These are phyloP conservation scores for Picochlorum costavermella DNA, from an alignment of 139 green algal species.

Conservation along the genomic window DNA sequence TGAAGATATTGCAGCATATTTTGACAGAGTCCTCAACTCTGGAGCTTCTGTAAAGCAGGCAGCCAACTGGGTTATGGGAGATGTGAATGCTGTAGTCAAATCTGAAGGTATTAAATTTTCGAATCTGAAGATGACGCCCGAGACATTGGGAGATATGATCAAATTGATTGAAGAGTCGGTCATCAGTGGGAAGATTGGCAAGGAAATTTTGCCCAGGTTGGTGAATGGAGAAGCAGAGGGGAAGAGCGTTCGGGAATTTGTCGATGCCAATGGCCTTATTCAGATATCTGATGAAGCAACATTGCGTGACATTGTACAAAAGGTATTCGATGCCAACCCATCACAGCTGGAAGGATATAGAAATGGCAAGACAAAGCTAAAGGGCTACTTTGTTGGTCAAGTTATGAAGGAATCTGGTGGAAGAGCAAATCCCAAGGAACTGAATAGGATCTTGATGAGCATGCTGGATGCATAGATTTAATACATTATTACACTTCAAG, in stretches of 20 bases:
- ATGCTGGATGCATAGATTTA: conserved; percentile 30
- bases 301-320: conserved; percentile 70
- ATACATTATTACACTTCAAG: background rate
- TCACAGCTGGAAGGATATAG: conserved; percentile 77
- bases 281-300: conserved; percentile 78
- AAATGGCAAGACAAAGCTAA: conserved; percentile 76
- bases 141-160: conserved; percentile 81
- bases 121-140: conserved; percentile 40
- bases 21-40: conserved; percentile 57
- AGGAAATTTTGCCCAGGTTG: conserved; percentile 82
- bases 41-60: conserved; percentile 69
- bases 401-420: conserved; percentile 82
- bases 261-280: conserved; percentile 59
- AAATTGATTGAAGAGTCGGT: conserved; percentile 72
- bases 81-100: conserved; percentile 81
- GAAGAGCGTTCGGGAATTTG: conserved; percentile 37
- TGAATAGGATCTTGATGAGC: conserved; percentile 67
- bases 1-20: conserved; percentile 51
- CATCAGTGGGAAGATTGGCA: conserved; percentile 97
- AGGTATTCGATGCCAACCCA: conserved; percentile 66
- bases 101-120: conserved; percentile 40
- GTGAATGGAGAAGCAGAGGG: conserved; percentile 48
- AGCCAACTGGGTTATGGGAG: conserved; percentile 92
- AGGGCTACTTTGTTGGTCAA: conserved; percentile 77
- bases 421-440: conserved; percentile 60